Conservation (phyloP, 305 asterid genomes). For the Lippia alba region DNA sequence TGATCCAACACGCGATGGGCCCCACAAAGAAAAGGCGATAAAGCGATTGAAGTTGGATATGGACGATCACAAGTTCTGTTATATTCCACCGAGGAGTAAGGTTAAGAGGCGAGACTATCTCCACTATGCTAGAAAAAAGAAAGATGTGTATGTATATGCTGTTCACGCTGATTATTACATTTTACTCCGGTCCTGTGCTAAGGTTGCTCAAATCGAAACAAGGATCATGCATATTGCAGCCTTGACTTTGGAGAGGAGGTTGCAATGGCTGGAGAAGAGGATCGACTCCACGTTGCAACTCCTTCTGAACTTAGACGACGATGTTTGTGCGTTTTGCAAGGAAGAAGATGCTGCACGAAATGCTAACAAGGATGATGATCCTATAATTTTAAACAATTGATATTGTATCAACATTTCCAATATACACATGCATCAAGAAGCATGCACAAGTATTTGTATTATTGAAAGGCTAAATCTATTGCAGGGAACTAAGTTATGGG, state of each 20-base stretch:
- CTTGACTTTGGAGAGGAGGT: constrained; percentile 72
- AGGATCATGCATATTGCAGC: constrained; percentile 76
- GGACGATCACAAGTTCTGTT: constrained; percentile 66
- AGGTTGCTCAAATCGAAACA: constrained; percentile 67
- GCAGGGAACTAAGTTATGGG: too few relatives aligned
- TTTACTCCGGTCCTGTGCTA: constrained; percentile 77
- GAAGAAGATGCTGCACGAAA: constrained; percentile 34
- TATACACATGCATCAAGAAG: too few relatives aligned
- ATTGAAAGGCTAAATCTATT: too few relatives aligned
- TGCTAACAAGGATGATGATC: constrained; percentile 23
- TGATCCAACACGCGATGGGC: constrained; percentile 17
- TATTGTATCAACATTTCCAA: not conserved
- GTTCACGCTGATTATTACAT: constrained; percentile 87
- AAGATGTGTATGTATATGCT: constrained; percentile 55
- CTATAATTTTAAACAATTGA: constrained; percentile 14
- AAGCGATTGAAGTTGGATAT: constrained; percentile 63
- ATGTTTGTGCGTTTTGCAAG: constrained; percentile 43
- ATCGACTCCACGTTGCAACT: constrained; percentile 44
- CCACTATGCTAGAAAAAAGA: constrained; percentile 59
- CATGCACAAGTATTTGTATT: too few relatives aligned
- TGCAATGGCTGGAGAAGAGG: constrained; percentile 62
- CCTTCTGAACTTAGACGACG: constrained; percentile 34
- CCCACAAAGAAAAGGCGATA: constrained; percentile 44
- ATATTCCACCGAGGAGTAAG: constrained; percentile 59
- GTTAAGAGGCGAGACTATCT: constrained; percentile 51